These are phyloP conservation scores for Geotrichum cucujoidarum DNA, from an alignment of 1,139 yeast genomes.

Conservation along the genomic window DNA sequence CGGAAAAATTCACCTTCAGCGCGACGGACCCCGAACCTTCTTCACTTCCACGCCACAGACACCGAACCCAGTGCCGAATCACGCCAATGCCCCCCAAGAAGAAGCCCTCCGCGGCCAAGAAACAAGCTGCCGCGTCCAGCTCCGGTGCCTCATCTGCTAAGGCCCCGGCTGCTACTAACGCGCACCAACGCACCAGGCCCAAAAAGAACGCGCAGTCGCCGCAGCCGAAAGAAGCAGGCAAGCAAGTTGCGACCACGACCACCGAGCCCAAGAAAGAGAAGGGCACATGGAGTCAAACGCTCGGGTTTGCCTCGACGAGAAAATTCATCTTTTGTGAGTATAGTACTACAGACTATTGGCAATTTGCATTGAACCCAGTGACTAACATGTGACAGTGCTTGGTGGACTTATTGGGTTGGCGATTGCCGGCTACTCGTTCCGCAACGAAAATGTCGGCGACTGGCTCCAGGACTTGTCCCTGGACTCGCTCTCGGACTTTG, in stretches of 20 bases:
- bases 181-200: too few species aligned
- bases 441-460: conserved; percentile 45
- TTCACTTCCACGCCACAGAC: too few species aligned
- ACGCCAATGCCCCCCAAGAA: too few species aligned
- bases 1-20: too few species aligned
- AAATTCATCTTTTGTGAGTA: conserved; percentile 13
- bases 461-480: conserved; percentile 56
- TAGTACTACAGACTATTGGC: too few species aligned
- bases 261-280: conserved; percentile 2
- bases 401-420: conserved; percentile 68
- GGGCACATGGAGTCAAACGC: not conserved
- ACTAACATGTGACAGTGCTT: conserved; percentile 29
- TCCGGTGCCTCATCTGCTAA: not conserved
- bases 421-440: conserved; percentile 56
- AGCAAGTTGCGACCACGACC: not conserved
- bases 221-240: too few species aligned
- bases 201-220: too few species aligned
- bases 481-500: conserved; percentile 35
- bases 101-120: not conserved
- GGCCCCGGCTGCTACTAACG: not conserved
- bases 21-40: too few species aligned
- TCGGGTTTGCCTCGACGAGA: conserved; percentile 8
- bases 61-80: too few species aligned
- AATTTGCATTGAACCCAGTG: not conserved
- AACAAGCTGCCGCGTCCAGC: not conserved